Percentiles rank a stretch among this genome's conserved stretches.
These are phyloP conservation scores for Mentha longifolia DNA, from an alignment of 257 asterid species.

Conservation along the genomic window DNA sequence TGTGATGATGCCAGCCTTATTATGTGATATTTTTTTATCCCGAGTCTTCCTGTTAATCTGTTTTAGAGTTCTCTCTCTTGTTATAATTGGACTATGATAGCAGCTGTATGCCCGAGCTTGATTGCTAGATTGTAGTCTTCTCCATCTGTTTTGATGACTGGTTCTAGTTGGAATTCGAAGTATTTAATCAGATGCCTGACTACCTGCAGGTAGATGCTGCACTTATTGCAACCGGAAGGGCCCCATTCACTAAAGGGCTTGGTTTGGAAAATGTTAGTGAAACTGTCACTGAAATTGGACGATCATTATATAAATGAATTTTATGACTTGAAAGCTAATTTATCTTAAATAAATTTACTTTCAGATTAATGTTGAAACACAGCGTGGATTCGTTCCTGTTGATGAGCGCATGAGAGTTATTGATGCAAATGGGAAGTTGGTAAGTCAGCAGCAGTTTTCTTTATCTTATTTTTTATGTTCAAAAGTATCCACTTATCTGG, in stretches of 20 bases:
- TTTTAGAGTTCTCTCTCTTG: slow-evolving; percentile 22
- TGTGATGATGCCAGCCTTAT: slow-evolving; percentile 2
- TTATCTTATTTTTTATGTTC: slow-evolving; percentile 24
- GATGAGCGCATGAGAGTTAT: slow-evolving; percentile 95
- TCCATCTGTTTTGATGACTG: slow-evolving; percentile 22
- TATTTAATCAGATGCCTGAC: slow-evolving; percentile 34
- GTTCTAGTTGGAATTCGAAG: slow-evolving; percentile 18
- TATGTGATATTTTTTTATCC: slow-evolving; percentile 11
- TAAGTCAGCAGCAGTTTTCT: slow-evolving; percentile 40
- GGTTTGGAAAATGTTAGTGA: slow-evolving; percentile 91
- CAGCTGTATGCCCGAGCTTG: slow-evolving; percentile 15
- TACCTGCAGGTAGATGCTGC: slow-evolving; percentile 92
- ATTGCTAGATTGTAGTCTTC: slow-evolving; percentile 20
- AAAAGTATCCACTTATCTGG: slow-evolving; percentile 26
- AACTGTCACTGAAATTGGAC: slow-evolving; percentile 25
- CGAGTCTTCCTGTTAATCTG: slow-evolving; percentile 8
- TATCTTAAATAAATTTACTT: slow-evolving; percentile 30
- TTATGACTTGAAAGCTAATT: slow-evolving; percentile 21
- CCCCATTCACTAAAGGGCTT: slow-evolving; percentile 95
- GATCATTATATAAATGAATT: slow-evolving; percentile 24
- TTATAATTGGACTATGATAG: slow-evolving; percentile 24
- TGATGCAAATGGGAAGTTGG: slow-evolving; percentile 87
- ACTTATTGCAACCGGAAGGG: slow-evolving; percentile 97
- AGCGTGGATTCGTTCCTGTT: slow-evolving; percentile 92
- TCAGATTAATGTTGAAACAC: slow-evolving; percentile 87